Evolutionary conservation across 352 stramenopile genomes (phyloP).

Genomic region (Pythium vanterpoolii): DNA sequence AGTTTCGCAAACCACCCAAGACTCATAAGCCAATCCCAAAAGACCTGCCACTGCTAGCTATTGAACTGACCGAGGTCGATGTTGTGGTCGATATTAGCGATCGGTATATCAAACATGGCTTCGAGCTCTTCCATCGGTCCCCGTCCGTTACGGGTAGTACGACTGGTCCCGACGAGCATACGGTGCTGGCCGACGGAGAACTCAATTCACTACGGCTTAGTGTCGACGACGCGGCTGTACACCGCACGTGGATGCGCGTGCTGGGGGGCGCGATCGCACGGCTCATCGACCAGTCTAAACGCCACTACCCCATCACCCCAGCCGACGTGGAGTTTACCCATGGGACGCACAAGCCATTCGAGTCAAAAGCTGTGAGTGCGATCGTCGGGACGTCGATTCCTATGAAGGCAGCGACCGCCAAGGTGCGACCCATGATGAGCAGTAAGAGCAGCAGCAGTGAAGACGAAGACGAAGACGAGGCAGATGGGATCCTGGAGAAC

Average conservation of each 20-base stretch:
- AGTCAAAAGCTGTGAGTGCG: constrained; percentile 7
- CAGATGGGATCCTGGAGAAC: neutral
- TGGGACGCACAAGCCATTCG: neutral
- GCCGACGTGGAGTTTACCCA: constrained; percentile 10
- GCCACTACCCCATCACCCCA: constrained; percentile 24
- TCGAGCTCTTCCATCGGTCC: constrained; percentile 38
- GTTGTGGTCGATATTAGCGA: constrained; percentile 51
- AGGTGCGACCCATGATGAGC: constrained; percentile 6
- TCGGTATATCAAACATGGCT: constrained; percentile 37
- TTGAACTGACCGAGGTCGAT: constrained; percentile 50
- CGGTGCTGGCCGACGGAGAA: neutral
- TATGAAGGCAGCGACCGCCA: constrained; percentile 5
- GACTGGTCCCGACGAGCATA: neutral
- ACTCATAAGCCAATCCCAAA: constrained; percentile 15
- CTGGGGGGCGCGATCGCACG: constrained; percentile 45
- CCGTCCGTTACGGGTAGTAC: neutral
- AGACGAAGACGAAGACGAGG: neutral
- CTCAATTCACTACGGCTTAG: constrained; percentile 38
- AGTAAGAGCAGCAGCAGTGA: neutral
- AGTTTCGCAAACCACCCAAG: constrained; percentile 46
- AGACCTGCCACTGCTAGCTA: constrained; percentile 30
- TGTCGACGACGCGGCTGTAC: constrained; percentile 27
- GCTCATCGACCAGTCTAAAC: constrained; percentile 36
- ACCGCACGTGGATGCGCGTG: constrained; percentile 46
- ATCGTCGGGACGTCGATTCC: constrained; percentile 14